Percentiles rank a stretch among this genome's conserved stretches.
phyloP scores from a whole-genome alignment of 2,329 filamentous ascomycete species.

The Ophiostoma himal-ulmi region DNA sequence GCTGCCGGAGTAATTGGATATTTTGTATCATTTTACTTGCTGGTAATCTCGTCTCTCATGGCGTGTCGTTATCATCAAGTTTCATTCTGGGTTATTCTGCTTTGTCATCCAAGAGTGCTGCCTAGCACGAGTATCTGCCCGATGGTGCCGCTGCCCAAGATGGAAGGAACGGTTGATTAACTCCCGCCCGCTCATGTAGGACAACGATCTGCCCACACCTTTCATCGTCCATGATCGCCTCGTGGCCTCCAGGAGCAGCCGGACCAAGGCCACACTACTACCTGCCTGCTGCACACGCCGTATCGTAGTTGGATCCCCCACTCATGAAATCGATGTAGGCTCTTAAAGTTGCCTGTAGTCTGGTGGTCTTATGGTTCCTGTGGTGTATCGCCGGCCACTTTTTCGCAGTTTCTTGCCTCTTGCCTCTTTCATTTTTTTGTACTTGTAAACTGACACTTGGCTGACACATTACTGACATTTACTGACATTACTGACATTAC shows the following conservation, averaged over 20 bases:
- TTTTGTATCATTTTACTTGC: background rate
- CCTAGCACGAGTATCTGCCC: background rate
- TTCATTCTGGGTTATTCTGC: background rate
- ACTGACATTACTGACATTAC: too few relatives aligned
- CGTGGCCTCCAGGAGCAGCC: background rate
- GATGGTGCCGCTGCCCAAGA: slow-evolving; percentile 3
- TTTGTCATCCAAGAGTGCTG: background rate
- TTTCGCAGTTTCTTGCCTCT: background rate
- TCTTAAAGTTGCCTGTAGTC: too few relatives aligned
- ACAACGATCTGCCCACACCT: background rate
- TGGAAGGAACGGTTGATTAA: background rate
- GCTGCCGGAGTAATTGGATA: background rate
- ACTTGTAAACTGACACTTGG: too few relatives aligned
- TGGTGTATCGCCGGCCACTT: background rate
- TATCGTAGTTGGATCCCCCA: background rate
- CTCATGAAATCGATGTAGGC: background rate
- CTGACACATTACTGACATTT: background rate
- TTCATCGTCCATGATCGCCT: slow-evolving; percentile 4
- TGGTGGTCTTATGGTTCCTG: background rate
- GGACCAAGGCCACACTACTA: background rate
- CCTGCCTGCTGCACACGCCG: background rate
- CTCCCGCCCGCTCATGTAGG: background rate
- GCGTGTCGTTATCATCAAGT: background rate
- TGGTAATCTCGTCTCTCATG: background rate
- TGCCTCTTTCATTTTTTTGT: background rate